phyloP scores from a whole-genome alignment of 2,329 filamentous ascomycete species.

The Aspergillus viridinutans region DNA sequence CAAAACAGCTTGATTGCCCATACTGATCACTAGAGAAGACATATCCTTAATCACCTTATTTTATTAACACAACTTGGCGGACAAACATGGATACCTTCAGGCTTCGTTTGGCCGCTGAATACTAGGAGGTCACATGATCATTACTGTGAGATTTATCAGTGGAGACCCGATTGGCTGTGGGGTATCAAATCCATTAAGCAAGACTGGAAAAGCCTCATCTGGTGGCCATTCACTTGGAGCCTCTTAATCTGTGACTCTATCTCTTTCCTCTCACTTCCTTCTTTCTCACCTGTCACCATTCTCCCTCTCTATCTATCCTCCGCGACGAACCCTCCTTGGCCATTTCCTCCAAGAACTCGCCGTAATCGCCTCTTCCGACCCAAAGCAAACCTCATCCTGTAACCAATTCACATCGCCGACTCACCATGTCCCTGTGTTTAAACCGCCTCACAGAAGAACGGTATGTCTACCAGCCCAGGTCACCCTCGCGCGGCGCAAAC shows the following conservation, averaged over 20 bases:
- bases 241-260: neutral
- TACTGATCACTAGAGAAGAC: neutral
- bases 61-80: neutral
- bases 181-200: slow-evolving; percentile 9
- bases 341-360: neutral
- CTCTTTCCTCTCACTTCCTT: neutral
- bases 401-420: neutral
- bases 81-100: neutral
- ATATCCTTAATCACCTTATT: neutral
- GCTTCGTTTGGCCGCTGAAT: neutral
- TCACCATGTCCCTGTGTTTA: slow-evolving; percentile 75
- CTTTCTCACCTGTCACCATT: neutral
- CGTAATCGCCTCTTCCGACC: neutral
- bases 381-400: neutral
- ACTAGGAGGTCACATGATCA: slow-evolving; percentile 6
- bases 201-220: neutral
- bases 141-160: neutral
- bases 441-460: slow-evolving; percentile 86
- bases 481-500: neutral
- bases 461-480: slow-evolving; percentile 43
- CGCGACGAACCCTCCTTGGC: neutral
- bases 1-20: neutral
- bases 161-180: slow-evolving; percentile 16
- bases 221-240: neutral
- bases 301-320: neutral